Evolutionary conservation across 345 rosid species (phyloP).

Genomic region (Citrus maxima): DNA sequence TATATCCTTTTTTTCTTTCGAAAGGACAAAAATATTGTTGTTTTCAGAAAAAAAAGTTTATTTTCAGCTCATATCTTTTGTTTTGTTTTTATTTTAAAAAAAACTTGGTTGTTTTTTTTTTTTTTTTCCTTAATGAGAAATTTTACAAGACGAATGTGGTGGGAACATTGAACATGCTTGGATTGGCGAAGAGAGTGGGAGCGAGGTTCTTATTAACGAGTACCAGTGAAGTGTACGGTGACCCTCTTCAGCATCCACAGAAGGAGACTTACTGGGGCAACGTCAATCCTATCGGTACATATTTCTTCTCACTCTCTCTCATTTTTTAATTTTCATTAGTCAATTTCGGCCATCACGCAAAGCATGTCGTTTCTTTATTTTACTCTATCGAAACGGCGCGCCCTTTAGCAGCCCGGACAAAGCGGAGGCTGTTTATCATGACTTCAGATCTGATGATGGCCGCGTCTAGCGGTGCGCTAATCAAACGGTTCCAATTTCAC

Average conservation of each 20-base stretch:
- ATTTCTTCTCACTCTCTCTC: too few species aligned
- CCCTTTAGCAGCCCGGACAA: slow-evolving; percentile 1
- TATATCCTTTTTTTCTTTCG: slow-evolving; percentile 39
- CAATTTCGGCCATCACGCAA: background rate
- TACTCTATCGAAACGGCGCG: background rate
- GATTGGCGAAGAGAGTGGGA: slow-evolving; percentile 92
- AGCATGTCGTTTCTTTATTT: background rate
- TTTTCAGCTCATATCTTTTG: background rate
- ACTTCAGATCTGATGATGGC: slow-evolving; percentile 12
- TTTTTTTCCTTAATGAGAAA: slow-evolving; percentile 26
- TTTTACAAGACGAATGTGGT: slow-evolving; percentile 88
- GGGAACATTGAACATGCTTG: slow-evolving; percentile 94
- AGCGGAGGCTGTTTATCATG: background rate
- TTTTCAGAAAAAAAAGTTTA: background rate
- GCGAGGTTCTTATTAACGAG: slow-evolving; percentile 88
- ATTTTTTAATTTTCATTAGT: too few species aligned
- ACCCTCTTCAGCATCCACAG: slow-evolving; percentile 98
- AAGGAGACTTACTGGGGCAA: slow-evolving; percentile 99
- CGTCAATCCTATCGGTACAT: slow-evolving; percentile 94
- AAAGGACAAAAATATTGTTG: too few species aligned
- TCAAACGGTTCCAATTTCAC: background rate
- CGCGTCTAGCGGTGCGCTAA: slow-evolving; percentile 9
- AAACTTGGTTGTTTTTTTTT: background rate
- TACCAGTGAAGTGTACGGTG: slow-evolving; percentile 98
- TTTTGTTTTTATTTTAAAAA: background rate